Evolutionary conservation across 2,329 filamentous ascomycete genomes (phyloP), one percentile per base, ranked within the genome.

Genomic region (Epicoccum nigrum): DNA sequence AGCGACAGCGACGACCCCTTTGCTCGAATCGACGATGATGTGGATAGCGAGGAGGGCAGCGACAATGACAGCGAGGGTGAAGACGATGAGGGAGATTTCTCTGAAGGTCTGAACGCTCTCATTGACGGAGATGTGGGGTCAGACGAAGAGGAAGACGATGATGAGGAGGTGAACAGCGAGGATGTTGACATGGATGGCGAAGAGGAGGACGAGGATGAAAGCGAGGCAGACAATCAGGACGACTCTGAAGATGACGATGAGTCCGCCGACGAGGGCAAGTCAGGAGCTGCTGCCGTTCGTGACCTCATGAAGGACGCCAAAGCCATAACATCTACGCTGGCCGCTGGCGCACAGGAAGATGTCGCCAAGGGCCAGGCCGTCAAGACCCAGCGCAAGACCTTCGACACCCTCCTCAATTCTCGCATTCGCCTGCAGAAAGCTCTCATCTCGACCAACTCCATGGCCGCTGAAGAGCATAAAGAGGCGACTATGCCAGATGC

Each of bases 341-440:
- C 83, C 1, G 80, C 87, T 65, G 86, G 88, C 1, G 86, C 86
- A 44, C 86, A 87, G 66, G 85, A 85, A 45, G 94, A 97, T 69
- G 85, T 88, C 4, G 84, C 87, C 33, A 97, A 97, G 74, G 94
- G 94, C 11, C 77, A 83, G 46, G 93, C 93, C 0, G 90, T 99
- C 30, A 93, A 92, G 64, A 80, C 86, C 50, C 94, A 99, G 75
- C 86, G 92, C 43, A 87, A 87, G 55, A 85, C 87, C 0, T 99
- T 96, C 67, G 93, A 97, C 62, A 85, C 89, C 0, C 83, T 97
- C 1, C 82, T 99, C 25, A 96, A 96, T 74, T 83, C 92, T 12
- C 86, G 94, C 16, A 97, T 99, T 67, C 89, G 93, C 54, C 77
- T 99, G 15, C 95, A 99, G 72, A 97, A 97, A 73, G 91, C 90